phyloP scores from a whole-genome alignment of 331 rosid species.

The Quercus phellos region DNA sequence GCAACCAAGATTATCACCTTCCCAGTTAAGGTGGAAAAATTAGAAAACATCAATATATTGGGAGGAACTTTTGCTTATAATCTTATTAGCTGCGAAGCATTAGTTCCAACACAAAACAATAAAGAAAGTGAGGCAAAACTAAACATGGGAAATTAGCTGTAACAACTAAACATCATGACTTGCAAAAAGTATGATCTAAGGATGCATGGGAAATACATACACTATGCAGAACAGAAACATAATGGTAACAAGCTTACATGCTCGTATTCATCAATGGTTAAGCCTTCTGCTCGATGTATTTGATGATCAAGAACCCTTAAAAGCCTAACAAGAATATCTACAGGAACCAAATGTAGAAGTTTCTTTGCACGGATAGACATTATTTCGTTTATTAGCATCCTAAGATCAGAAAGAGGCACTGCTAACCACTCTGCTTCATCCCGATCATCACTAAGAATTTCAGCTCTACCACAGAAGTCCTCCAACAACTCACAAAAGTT shows the following conservation, averaged over 20 bases:
- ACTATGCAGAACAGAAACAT: neutral
- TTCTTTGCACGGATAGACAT: conserved; percentile 72
- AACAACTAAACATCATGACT: neutral
- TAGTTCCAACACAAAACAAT: neutral
- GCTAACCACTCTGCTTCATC: conserved; percentile 93
- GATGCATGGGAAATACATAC: neutral
- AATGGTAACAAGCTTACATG: conserved; percentile 50
- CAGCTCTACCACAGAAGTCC: conserved; percentile 74
- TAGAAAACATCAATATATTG: neutral
- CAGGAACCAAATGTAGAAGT: conserved; percentile 73
- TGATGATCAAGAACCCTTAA: conserved; percentile 88
- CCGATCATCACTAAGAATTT: conserved; percentile 60
- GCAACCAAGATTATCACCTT: neutral
- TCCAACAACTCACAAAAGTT: conserved; percentile 66
- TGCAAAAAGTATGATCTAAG: neutral
- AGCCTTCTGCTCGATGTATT: conserved; percentile 95
- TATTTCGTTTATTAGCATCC: conserved; percentile 79
- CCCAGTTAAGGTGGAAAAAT: neutral
- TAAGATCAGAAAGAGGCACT: conserved; percentile 73
- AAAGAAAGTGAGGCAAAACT: neutral
- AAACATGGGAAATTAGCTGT: neutral
- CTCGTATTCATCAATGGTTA: conserved; percentile 80
- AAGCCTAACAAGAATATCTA: conserved; percentile 71
- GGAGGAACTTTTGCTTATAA: neutral
- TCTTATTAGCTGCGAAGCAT: neutral